A percentile compares a stretch with the other conserved stretches of the same genome.
phyloP scores from a whole-genome alignment of 148 eudicot genomes.

The Amaranthus palmeri region DNA sequence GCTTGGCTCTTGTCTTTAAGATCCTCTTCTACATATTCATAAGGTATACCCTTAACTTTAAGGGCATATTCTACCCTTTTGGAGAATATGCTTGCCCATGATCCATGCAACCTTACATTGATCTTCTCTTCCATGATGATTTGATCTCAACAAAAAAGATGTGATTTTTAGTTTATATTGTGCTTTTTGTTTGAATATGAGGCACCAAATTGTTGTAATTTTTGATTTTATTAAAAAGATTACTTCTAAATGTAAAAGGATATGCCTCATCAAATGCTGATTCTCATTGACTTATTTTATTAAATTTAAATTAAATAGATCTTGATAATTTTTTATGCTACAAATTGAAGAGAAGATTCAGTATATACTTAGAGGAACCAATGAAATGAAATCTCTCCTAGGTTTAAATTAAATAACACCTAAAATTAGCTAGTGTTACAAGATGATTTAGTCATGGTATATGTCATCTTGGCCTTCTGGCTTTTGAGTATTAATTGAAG shows the following conservation, averaged over 20 bases:
- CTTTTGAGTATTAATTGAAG: no score
- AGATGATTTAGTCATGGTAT: no score
- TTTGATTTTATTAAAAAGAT: no score
- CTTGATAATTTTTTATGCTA: neutral
- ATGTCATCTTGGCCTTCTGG: no score
- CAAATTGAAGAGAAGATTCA: neutral
- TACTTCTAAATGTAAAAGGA: neutral
- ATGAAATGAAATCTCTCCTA: neutral
- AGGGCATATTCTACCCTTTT: conserved; percentile 37
- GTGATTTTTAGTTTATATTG: no score
- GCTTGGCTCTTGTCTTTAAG: conserved; percentile 31
- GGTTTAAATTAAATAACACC: no score
- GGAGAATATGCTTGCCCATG: conserved; percentile 33
- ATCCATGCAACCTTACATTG: conserved; percentile 30
- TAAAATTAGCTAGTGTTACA: no score
- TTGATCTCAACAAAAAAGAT: neutral
- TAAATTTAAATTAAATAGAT: neutral
- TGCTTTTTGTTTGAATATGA: no score
- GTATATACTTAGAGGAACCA: neutral
- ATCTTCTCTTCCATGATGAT: conserved; percentile 17
- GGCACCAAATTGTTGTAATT: neutral
- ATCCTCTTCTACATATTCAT: conserved; percentile 36
- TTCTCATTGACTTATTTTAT: neutral
- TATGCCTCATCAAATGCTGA: neutral
- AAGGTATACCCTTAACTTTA: conserved; percentile 38